Evolutionary conservation across 1,284 basidiomycete species (phyloP).

Genomic region (Austroboletus novae-zelandiae): DNA sequence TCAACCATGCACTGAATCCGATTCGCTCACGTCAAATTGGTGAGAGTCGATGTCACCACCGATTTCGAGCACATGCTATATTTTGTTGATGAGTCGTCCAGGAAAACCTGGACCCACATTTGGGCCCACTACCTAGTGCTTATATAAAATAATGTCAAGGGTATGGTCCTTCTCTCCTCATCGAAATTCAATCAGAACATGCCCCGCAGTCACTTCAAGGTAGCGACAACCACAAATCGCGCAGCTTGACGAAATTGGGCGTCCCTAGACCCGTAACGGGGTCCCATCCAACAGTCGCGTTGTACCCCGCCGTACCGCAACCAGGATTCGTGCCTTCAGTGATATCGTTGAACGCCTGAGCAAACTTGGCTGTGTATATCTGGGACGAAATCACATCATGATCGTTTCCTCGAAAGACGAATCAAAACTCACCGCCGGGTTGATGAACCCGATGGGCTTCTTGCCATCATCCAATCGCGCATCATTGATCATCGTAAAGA

Average conservation of each 20-base stretch:
- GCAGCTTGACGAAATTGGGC: slow-evolving; percentile 23
- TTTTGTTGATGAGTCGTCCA: too few relatives aligned
- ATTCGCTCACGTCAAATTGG: too few relatives aligned
- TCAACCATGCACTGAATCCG: too few relatives aligned
- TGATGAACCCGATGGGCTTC: slow-evolving; percentile 39
- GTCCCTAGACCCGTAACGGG: slow-evolving; percentile 33
- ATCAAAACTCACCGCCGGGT: slow-evolving; percentile 27
- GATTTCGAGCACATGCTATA: too few relatives aligned
- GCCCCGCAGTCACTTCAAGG: slow-evolving; percentile 3
- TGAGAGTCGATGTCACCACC: too few relatives aligned
- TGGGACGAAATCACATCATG: background rate
- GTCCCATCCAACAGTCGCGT: slow-evolving; percentile 35
- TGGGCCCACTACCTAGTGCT: too few relatives aligned
- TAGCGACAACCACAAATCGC: slow-evolving; percentile 14
- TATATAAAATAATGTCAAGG: too few relatives aligned
- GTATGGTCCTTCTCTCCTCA: too few relatives aligned
- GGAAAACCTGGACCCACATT: too few relatives aligned
- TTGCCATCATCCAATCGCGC: slow-evolving; percentile 38
- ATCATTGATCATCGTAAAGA: slow-evolving; percentile 50
- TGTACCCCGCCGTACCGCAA: slow-evolving; percentile 36
- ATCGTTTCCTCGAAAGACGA: background rate
- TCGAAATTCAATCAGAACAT: too few relatives aligned
- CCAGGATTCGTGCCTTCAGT: slow-evolving; percentile 40
- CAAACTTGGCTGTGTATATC: slow-evolving; percentile 26
- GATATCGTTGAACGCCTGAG: slow-evolving; percentile 40